Percentiles rank a stretch among this genome's conserved stretches.
Conservation (phyloP, 2,329 filamentous ascomycete genomes). For the Colletotrichum truncatum region DNA sequence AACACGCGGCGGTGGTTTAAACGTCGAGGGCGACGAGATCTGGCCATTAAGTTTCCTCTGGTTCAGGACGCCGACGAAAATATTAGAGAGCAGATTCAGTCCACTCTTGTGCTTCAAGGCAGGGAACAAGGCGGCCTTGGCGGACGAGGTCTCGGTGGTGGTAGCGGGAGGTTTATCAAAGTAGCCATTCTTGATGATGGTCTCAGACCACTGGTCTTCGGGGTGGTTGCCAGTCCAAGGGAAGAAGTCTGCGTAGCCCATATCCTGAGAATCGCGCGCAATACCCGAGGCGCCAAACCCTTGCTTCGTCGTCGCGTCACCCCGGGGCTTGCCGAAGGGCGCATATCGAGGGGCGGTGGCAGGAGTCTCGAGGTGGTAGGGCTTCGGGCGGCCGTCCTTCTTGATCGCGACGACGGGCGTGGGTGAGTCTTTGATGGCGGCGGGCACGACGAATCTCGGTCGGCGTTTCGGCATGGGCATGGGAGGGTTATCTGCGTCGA, state of each 20-base stretch:
- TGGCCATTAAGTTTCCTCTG: slow-evolving; percentile 81
- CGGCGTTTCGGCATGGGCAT: slow-evolving; percentile 36
- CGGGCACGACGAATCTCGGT: slow-evolving; percentile 34
- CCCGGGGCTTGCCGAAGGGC: slow-evolving; percentile 42
- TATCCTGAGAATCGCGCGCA: slow-evolving; percentile 36
- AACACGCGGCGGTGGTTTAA: slow-evolving; percentile 94
- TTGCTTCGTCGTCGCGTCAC: slow-evolving; percentile 43
- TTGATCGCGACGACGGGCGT: slow-evolving; percentile 45
- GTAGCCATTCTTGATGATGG: slow-evolving; percentile 83
- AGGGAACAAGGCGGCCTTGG: slow-evolving; percentile 76
- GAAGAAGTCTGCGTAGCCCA: slow-evolving; percentile 79
- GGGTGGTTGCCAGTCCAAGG: slow-evolving; percentile 89
- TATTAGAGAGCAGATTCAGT: slow-evolving; percentile 79
- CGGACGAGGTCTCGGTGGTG: slow-evolving; percentile 77
- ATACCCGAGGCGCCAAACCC: slow-evolving; percentile 15
- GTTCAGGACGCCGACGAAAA: slow-evolving; percentile 84
- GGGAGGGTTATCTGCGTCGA: slow-evolving; percentile 33
- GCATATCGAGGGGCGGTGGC: slow-evolving; percentile 63
- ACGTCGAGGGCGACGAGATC: slow-evolving; percentile 82
- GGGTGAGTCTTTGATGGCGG: slow-evolving; percentile 36
- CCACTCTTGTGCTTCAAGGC: slow-evolving; percentile 88
- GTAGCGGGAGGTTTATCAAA: slow-evolving; percentile 80
- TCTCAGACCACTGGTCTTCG: slow-evolving; percentile 88
- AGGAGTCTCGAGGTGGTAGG: slow-evolving; percentile 67
- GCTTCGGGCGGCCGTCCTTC: slow-evolving; percentile 69